Base-by-base conservation (phyloP, 2,329 filamentous ascomycete species). In the Trichoderma harzianum region DNA sequence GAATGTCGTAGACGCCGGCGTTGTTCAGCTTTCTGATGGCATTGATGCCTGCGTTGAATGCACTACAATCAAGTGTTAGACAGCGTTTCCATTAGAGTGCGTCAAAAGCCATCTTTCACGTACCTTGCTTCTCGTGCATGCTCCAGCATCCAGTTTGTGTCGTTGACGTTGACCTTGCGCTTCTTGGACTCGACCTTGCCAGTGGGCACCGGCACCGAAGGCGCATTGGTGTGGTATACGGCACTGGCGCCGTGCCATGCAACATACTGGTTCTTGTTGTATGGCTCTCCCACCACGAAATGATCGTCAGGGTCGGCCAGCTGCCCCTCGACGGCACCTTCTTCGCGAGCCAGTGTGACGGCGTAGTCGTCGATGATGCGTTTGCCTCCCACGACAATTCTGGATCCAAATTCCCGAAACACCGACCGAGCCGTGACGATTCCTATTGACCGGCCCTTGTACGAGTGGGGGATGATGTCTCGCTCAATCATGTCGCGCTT, bases 181-280 rank as follows among this genome's bases (percentile, higher is more conserved):
- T 93, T 94, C 84, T 97, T 97, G 74, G 88, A 88, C 75, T 95
- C 93, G 8, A 90, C 86, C 81, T 97, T 97, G 71, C 92, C 92
- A 73, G 86, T 90, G 36, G 90, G 90, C 72, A 91, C 85, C 3
- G 94, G 93, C n/a, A 93, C 90, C 26, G 91, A 90, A 1, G 94
- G 93, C 1, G 87, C 89, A 71, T 90, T 91, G 14, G 93, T 94
- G 80, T 98, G 94, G 80, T 99, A 99, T 28, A 99, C 96, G 51
- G 93, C 91, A 80, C 95, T 98, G 62, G 96, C 96, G 64, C 96
- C 96, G 80, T 97, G 95, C 96, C 96, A 99, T 32, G 96, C 96
- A 32, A 99, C 96, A 79, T 98, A 99, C 80, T 98, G 95, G 79
- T 99, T 99, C 83, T 95, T 94, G 86, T 99, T 98, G 86, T 99